phyloP scores from a whole-genome alignment of 495 filamentous ascomycete species.

The Hypoxylon rickii region DNA sequence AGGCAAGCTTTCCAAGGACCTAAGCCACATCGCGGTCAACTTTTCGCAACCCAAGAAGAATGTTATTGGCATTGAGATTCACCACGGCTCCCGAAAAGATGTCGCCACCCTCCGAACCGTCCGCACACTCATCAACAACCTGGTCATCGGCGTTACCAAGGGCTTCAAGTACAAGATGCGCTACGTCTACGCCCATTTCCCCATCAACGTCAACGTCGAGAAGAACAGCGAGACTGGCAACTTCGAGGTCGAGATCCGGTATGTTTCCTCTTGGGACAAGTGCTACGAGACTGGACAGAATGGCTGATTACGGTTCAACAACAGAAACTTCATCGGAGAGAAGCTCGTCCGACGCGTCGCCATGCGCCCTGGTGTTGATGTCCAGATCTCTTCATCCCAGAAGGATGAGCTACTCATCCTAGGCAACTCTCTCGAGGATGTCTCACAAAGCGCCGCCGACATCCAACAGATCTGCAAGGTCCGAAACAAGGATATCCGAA shows the following conservation, averaged over 20 bases:
- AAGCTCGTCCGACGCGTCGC: slow-evolving; percentile 94
- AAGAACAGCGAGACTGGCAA: slow-evolving; percentile 90
- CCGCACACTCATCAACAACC: slow-evolving; percentile 94
- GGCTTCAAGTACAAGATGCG: slow-evolving; percentile 99
- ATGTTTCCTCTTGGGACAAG: slow-evolving; percentile 43
- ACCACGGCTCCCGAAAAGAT: slow-evolving; percentile 96
- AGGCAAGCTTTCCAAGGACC: slow-evolving; percentile 94
- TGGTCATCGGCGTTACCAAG: slow-evolving; percentile 96
- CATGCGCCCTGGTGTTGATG: slow-evolving; percentile 87
- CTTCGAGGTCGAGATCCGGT: slow-evolving; percentile 96
- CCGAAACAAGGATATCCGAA: slow-evolving; percentile 99
- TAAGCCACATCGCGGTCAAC: slow-evolving; percentile 93
- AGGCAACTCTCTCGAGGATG: slow-evolving; percentile 94
- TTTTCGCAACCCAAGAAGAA: slow-evolving; percentile 82
- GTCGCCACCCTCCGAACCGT: slow-evolving; percentile 97
- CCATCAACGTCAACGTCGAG: slow-evolving; percentile 99
- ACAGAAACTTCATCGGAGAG: slow-evolving; percentile 98
- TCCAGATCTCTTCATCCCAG: slow-evolving; percentile 83
- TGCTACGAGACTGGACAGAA: not conserved
- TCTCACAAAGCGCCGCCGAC: slow-evolving; percentile 96
- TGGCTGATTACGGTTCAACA: slow-evolving; percentile 14
- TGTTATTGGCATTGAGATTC: slow-evolving; percentile 91
- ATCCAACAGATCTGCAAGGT: slow-evolving; percentile 99
- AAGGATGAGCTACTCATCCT: slow-evolving; percentile 95
- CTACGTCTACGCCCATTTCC: slow-evolving; percentile 99